These are phyloP conservation scores for Bruguiera gymnorhiza DNA, from an alignment of 345 rosid genomes.

Conservation along the genomic window DNA sequence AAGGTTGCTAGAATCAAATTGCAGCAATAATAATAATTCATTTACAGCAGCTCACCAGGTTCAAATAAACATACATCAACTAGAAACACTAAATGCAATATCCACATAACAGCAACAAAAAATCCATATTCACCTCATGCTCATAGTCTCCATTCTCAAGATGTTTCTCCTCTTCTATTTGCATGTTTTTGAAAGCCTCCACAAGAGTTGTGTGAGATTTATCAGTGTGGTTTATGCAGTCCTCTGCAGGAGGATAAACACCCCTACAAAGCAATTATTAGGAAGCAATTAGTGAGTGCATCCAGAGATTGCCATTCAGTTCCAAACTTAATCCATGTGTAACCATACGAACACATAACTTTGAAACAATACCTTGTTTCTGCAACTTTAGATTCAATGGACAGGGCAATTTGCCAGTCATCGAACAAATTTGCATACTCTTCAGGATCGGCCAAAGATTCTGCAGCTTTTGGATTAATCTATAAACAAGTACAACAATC, in stretches of 20 bases:
- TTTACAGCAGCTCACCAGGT: not conserved
- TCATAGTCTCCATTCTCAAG: constrained; percentile 79
- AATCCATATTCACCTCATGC: constrained; percentile 48
- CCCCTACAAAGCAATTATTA: constrained; percentile 47
- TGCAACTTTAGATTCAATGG: constrained; percentile 70
- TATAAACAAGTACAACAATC: constrained; percentile 17
- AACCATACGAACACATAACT: not conserved
- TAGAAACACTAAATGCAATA: not conserved
- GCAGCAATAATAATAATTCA: not conserved
- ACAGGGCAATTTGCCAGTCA: constrained; percentile 93
- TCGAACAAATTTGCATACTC: constrained; percentile 96
- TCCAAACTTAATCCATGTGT: not conserved
- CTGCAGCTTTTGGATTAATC: constrained; percentile 98
- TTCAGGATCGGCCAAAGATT: constrained; percentile 96
- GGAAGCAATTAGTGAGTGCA: not conserved
- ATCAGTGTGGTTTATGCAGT: constrained; percentile 58
- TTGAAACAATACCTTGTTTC: constrained; percentile 60
- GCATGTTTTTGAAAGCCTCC: constrained; percentile 86
- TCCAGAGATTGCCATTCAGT: not conserved
- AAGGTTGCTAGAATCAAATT: not conserved
- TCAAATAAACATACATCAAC: not conserved
- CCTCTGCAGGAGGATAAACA: constrained; percentile 60
- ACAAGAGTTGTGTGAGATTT: constrained; percentile 66
- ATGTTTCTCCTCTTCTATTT: constrained; percentile 67
- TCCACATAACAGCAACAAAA: not conserved